Base-by-base conservation (phyloP, 805 yeast species). In the Metschnikowia arizonensis region DNA sequence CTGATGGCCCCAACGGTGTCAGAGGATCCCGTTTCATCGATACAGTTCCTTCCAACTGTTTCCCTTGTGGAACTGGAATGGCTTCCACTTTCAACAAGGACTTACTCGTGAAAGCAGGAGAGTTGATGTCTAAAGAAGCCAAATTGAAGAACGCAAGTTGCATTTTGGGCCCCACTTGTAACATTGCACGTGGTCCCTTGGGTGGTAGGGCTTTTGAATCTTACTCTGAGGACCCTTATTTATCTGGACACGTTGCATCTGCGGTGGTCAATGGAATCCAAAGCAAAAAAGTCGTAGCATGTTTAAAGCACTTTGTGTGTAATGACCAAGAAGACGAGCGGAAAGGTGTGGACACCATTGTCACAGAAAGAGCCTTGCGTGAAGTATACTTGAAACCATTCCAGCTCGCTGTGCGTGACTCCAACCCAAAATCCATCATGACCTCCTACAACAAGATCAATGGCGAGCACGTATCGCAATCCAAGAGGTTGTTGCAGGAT, bases 161-260 rank as follows among this genome's bases (percentile, higher is more conserved):
- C 18, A 68, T 76, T 40, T 59, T 64, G 48, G 69, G 69, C 25
- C 72, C 72, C 18, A 67, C 72, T 18, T 61, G 66, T 47, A 79
- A 79, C 64, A 79, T 78, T 51, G 78, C 72, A 42, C 64, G 85
- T 44, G 72, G 74, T 11, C 84, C 84, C 9, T 61, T 76, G 28
- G 83, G 84, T 24, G 85, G 86, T 15, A 64, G 86, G 44, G 79
- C 80, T 2, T 81, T 80, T 54, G 86, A 81, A 59, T 70, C 79
- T 26, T 81, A 76, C 61, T 67, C 78, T 23, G 86, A 81, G 60
- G 86, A 81, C 56, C 86, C 86, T 3, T 62, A 68, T 28, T 65
- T 66, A 49, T 63, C 62, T 4, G 76, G 76, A 57, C 78, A 42
- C 59, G 67, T 66, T 31, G 73, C 85, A 29, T 69, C 79, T n/a